Conservation (phyloP, 768 basidiomycete species). For the Rhizopogon salebrosus region DNA sequence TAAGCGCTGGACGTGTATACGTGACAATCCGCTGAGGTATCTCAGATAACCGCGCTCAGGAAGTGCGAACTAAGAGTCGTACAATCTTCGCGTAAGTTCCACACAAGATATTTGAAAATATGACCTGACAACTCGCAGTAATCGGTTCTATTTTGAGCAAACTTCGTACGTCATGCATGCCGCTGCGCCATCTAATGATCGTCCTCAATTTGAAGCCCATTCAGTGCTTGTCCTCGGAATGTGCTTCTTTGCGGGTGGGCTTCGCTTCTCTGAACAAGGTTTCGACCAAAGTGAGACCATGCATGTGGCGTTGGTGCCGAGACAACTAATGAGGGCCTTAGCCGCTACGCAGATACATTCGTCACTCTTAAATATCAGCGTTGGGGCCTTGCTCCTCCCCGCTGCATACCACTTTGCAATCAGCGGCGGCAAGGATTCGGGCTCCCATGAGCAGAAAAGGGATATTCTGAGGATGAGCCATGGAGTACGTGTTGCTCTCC, state of each 20-base stretch:
- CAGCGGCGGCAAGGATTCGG: slow-evolving; percentile 17
- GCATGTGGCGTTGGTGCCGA: not conserved
- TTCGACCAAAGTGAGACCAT: slow-evolving; percentile 60
- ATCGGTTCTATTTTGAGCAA: slow-evolving; percentile 83
- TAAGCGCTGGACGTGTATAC: slow-evolving; percentile 30
- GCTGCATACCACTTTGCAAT: slow-evolving; percentile 71
- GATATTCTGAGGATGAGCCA: slow-evolving; percentile 47
- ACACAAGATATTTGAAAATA: too few species aligned
- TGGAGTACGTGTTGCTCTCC: slow-evolving; percentile 32
- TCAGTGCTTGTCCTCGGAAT: slow-evolving; percentile 79
- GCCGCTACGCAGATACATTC: slow-evolving; percentile 68
- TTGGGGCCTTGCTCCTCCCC: slow-evolving; percentile 73
- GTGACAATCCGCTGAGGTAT: not conserved
- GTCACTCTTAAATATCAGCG: slow-evolving; percentile 71
- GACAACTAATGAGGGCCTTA: slow-evolving; percentile 13
- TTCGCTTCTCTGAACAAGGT: slow-evolving; percentile 74
- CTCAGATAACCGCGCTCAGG: slow-evolving; percentile 68
- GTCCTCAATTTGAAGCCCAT: slow-evolving; percentile 6
- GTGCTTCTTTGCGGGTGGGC: slow-evolving; percentile 86
- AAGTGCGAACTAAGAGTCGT: slow-evolving; percentile 82
- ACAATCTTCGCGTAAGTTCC: slow-evolving; percentile 64
- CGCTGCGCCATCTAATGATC: not conserved
- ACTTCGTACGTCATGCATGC: slow-evolving; percentile 39
- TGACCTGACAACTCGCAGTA: slow-evolving; percentile 36
- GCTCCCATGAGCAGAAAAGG: slow-evolving; percentile 27